Evolutionary conservation across 306 rosid genomes (phyloP), one percentile per base, ranked within the genome.

Genomic region (Fragaria iinumae): DNA sequence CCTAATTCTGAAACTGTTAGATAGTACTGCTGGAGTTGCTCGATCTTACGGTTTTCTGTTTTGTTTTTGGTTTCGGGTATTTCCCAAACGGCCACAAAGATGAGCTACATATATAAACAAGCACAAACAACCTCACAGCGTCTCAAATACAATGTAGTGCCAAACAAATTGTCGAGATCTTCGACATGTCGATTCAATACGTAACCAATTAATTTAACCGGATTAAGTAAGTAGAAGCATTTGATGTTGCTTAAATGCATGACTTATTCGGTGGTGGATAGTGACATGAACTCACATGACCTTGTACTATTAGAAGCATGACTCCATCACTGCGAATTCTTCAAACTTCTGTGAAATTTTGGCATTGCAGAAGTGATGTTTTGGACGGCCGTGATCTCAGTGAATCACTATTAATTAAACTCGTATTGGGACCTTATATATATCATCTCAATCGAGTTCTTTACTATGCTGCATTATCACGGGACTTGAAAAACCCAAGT

Each of bases 211-310:
- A 4, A 23, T 11, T 5, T 14, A 62, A 11, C 63, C 63, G 29
- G 21, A 20, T 52, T 11, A 59, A 62, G 8, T 17, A 7, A 36
- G 47, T 12, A 16, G 29, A 36, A 65, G 47, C 6, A 65, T 5
- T 34, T 36, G 70, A 66, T 18, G 43, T 32, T 32, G 68, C 68
- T 63, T 32, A 32, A 63, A 63, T 32, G 67, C 18, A 14, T 29
- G 64, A n/a, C 20, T 34, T 53, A 50, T 17, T 32, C 21, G 43
- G 39, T 49, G 8, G 23, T 25, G 7, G 72, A 76, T 21, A 32
- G 38, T 23, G 76, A 59, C 71, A 34, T 43, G 38, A 29, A 29
- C 27, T 73, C 82, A 65, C 78, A 55, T 25, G 82, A 10, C 60
- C 4, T 18, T 32, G 23, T 16, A 79, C 78, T 79, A 52, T 53